Base-by-base conservation (phyloP, 352 stramenopile genomes). In the Pythium biforme region DNA sequence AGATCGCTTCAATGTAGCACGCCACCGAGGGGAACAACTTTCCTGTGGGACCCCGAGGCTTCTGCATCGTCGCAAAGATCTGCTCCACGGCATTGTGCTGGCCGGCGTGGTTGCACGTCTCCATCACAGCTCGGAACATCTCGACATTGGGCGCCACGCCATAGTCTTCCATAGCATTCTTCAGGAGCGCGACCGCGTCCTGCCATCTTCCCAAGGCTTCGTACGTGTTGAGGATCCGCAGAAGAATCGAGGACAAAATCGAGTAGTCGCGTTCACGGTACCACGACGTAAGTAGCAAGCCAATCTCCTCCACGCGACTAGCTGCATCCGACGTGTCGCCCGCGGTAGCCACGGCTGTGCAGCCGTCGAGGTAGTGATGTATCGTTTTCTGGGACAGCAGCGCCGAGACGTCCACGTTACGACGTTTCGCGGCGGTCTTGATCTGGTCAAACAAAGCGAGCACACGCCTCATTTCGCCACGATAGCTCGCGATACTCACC, bases 1-100 rank as follows among this genome's bases (percentile, higher is more conserved):
- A 88, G 59, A 94, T 91, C 12, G 66, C 73, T 75, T 94, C 72
- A n/a, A 92, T 79, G 46, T 89, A 92, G 55, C 79, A 88, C 57
- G 79, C 76, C 14, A 69, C 63, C 12, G 78, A 78, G 17, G 79
- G 80, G 47, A 59, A 72, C 10, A 90, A 23, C n/a, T 22, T 56
- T 17, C 25, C 51, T 29, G 1, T 2, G 1, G 46, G 31, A 1
- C 31, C 70, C 9, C 62, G 57, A 12, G 76, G 52, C 53, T 79
- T 73, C 31, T 89, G 71, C 79, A 93, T 90, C 1, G 79, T 88
- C 39, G 69, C 48, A 47, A 91, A 93, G 55, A 93, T 89, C 52
- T 76, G 80, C 33, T 81, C 68, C 19, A 76, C 79, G 14, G 74
- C 66, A 15, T 80, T 69, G 53, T 79, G 72, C 64, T 88, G 67